Base-by-base conservation (phyloP, 2,329 filamentous ascomycete genomes). In the Paecilomyces sp. region DNA sequence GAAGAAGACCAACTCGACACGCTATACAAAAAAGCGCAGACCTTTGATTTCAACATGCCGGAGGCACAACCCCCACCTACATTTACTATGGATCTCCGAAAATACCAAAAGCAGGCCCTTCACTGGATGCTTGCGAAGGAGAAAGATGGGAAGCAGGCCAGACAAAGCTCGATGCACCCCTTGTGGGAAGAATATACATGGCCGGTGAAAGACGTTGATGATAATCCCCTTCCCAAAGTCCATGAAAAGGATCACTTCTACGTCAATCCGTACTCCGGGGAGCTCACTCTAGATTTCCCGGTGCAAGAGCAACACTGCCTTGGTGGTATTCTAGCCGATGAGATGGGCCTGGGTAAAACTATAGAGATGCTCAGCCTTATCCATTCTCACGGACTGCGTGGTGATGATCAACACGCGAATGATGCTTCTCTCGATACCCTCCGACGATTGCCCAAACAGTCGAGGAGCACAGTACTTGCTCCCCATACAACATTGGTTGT, bases 101-200 rank as follows among this genome's bases (percentile, higher is more conserved):
- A 91, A 57, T 99, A 99, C 66, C 94, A 99, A 72, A 96, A 92
- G 70, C 94, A 99, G 74, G 92, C 94, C 0, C 77, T 99, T 5
- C 82, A 97, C 70, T 99, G 94, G 94, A 97, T 99, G 92, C 81
- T 97, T 63, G 83, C 87, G 3, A 97, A 97, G 72, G 94, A 99
- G 72, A 93, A 87, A 67, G 86, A 95, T 63, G 83, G 89, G 62
- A 87, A 86, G 65, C 83, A 85, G 11, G 83, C 86, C 41, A 85
- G 86, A 58, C 87, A 92, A 67, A 80, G 81, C 3, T 97, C 92
- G 0, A 96, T 99, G 91, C 92, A 99, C 74, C 94, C 94, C 0
- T 75, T 99, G 0, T 99, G 94, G 94, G 94, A 99, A 75, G 91
- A 97, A 71, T 99, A 99, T 67, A 73, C 78, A 1, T 99, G 92